Evolutionary conservation across 2,329 filamentous ascomycete species (phyloP).

Genomic region (Sporothrix brasiliensis): DNA sequence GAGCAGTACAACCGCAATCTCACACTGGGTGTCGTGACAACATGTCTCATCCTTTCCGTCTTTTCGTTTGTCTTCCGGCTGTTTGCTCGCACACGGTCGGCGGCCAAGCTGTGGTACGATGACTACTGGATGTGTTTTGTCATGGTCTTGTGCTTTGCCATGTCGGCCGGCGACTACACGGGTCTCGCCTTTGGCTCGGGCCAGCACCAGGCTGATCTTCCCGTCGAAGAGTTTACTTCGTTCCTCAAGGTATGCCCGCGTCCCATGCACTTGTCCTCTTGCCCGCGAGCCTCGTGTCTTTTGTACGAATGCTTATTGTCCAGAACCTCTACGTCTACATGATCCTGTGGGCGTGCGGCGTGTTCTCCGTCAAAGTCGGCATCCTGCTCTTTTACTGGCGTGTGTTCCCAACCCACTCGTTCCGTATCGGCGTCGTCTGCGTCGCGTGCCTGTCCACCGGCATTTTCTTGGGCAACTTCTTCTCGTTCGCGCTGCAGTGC

Average conservation of each 20-base stretch:
- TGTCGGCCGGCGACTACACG: constrained; percentile 29
- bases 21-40: constrained; percentile 32
- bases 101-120: constrained; percentile 34
- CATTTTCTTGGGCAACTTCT: constrained; percentile 31
- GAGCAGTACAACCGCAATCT: constrained; percentile 31
- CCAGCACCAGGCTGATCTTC: constrained; percentile 30
- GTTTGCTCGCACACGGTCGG: constrained; percentile 25
- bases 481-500: constrained; percentile 33
- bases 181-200: constrained; percentile 32
- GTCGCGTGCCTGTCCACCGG: constrained; percentile 21
- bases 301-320: not conserved
- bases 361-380: constrained; percentile 34
- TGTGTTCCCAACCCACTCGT: constrained; percentile 29
- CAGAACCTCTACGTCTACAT: constrained; percentile 35
- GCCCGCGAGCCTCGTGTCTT: too few relatives aligned
- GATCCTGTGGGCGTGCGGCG: constrained; percentile 33
- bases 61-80: constrained; percentile 32
- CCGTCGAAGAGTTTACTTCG: not conserved
- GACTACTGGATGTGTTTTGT: constrained; percentile 35
- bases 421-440: constrained; percentile 29
- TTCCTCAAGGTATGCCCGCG: constrained; percentile 27
- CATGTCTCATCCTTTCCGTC: constrained; percentile 30
- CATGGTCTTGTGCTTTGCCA: constrained; percentile 31
- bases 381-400: constrained; percentile 36
- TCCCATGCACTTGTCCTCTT: accelerated